Base-by-base conservation (phyloP, 2,329 filamentous ascomycete genomes). In the Thielaviopsis euricoi region DNA sequence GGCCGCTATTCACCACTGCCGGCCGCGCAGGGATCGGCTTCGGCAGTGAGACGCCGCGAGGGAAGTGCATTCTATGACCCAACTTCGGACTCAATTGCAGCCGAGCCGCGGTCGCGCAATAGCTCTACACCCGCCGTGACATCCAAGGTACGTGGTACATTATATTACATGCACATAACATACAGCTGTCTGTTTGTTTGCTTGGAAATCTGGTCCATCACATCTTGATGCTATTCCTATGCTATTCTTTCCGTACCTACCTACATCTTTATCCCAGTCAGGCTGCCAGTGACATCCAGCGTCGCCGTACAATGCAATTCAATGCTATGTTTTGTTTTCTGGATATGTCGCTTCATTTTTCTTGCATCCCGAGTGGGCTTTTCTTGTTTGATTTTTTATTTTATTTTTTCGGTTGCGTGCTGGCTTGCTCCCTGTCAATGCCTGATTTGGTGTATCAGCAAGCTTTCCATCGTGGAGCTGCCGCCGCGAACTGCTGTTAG, bases 1-100 rank as follows among this genome's bases (percentile, higher is more conserved):
- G 13, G 15, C 25, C 51, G 52, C n/a, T 58, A 26, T 22, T 37
- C 58, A 6, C 50, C 61, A 56, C 61, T 58, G 65, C 65, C 60
- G 58, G 63, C 60, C 51, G 64, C 66, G 21, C 60, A 59, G 57
- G 69, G 70, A 61, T 66, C 66, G 61, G 58, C 65, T 52, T 72
- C 69, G 66, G 71, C 71, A 56, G 72, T 46, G 26, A 21, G 49
- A 19, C 73, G 65, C 64, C 70, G 57, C 51, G 65, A 67, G 17
- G 67, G 69, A 58, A 69, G 74, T 64, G 72, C 73, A 66, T 77
- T 76, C 68, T 79, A 79, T 69, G 76, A 79, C 63, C 76, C 76
- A 17, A 73, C 74, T 50, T 76, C 73, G 50, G 76, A 79, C 68
- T 72, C 71, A 61, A 73, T 71, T 61, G 67, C 72, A 63, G 74